Evolutionary conservation across 352 stramenopile genomes (phyloP), one percentile per base, ranked within the genome.

Genomic region (Phytophthora sp.): DNA sequence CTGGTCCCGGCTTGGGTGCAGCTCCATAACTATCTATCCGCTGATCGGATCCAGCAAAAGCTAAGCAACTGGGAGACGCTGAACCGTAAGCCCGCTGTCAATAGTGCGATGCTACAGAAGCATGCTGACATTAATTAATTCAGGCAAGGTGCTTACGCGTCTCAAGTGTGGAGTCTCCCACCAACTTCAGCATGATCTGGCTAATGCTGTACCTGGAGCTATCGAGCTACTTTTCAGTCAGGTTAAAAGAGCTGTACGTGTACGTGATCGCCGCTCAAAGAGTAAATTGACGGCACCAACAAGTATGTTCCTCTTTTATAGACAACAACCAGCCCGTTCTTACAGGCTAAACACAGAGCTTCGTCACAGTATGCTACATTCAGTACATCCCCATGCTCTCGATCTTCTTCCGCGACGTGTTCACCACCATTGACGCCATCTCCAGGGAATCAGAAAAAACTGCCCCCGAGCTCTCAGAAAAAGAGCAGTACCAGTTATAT

Each of bases 31-130:
- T 85, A 85, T 35, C 66, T 74, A 1, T 68, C 69, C 5, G 67
- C 79, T 1, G 54, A 74, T 50, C 65, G 69, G 5, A 68, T 84
- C 39, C 68, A 84, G 58, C 79, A 85, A 44, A 88, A 88, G 41
- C 41, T 80, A 26, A 62, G 60, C 42, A 88, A 88, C 69, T 88
- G 79, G 79, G 79, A 88, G 38, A 73, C 73, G 4, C 63, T 88
- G 16, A 88, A 88, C 20, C 74, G 79, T 87, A 46, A 33, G 79
- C n/a, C n/a, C n/a, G n/a, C n/a, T n/a, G n/a, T n/a, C n/a, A n/a
- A n/a, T n/a, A n/a, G n/a, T n/a, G n/a, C n/a, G n/a, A n/a, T n/a
- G n/a, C n/a, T n/a, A n/a, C n/a, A n/a, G n/a, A n/a, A n/a, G 52
- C 23, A 12, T 26, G 15, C 51, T n/a, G 3, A 46, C 26, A 49